These are phyloP conservation scores for Neurospora intermedia DNA, from an alignment of 495 filamentous ascomycete genomes.

Conservation along the genomic window DNA sequence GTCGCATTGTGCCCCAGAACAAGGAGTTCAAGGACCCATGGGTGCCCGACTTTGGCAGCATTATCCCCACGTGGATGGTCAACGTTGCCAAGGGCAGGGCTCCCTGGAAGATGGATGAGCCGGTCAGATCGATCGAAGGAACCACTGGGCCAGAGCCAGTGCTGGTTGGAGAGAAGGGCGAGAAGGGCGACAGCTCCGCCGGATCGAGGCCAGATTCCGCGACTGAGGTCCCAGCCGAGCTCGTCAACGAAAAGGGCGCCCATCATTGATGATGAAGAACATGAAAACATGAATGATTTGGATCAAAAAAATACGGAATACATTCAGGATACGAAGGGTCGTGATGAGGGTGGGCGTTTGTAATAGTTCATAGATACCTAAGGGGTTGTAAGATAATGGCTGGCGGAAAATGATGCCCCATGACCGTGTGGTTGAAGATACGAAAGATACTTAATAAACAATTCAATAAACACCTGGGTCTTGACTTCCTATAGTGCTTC, in stretches of 20 bases:
- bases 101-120: not conserved
- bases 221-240: not conserved
- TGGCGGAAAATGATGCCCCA: not conserved
- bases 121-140: not conserved
- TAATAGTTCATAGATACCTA: not conserved
- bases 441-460: not conserved
- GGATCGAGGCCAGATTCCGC: not conserved
- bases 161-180: not conserved
- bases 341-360: not conserved
- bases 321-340: not conserved
- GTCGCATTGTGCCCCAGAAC: constrained; percentile 60
- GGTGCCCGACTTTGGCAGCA: constrained; percentile 59
- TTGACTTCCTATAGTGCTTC: not conserved
- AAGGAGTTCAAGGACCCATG: constrained; percentile 64
- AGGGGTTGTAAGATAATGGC: not conserved
- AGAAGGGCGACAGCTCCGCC: not conserved
- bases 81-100: constrained; percentile 50
- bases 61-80: constrained; percentile 59
- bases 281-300: not conserved
- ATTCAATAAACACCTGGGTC: not conserved
- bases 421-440: not conserved
- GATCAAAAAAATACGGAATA: not conserved
- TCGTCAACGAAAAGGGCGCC: not conserved
- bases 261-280: not conserved
- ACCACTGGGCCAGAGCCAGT: not conserved